Conservation (phyloP, 352 stramenopile genomes). For the Globisporangium splendens region DNA sequence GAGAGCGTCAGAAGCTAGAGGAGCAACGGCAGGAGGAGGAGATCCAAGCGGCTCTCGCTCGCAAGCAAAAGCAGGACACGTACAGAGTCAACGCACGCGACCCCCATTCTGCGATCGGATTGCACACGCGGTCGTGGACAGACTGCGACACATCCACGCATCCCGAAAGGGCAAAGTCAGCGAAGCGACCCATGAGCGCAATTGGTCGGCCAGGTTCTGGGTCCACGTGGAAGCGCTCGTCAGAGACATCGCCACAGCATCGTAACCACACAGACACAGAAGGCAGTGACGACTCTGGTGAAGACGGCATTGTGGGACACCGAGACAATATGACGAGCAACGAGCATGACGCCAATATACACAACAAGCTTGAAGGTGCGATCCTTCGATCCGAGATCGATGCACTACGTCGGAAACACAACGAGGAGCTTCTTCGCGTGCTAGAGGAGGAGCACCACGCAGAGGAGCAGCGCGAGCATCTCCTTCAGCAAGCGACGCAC, state of each 20-base stretch:
- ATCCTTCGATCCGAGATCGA: constrained; percentile 36
- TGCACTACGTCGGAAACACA: constrained; percentile 56
- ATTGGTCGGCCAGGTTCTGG: constrained; percentile 20
- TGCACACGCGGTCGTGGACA: constrained; percentile 34
- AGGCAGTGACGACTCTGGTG: not conserved
- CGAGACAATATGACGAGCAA: constrained; percentile 8
- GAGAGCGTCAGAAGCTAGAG: constrained; percentile 45
- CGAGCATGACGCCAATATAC: not conserved
- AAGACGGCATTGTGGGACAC: constrained; percentile 11
- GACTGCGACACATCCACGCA: constrained; percentile 4
- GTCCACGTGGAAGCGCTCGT: constrained; percentile 1
- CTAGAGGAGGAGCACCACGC: constrained; percentile 78
- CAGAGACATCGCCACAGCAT: not conserved
- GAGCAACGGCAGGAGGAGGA: constrained; percentile 51
- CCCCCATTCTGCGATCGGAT: constrained; percentile 35
- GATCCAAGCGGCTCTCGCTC: constrained; percentile 52
- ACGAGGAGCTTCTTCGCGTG: constrained; percentile 64
- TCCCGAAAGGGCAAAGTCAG: not conserved
- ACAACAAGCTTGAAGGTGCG: constrained; percentile 15
- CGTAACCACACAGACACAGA: constrained; percentile 6
- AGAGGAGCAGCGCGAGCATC: constrained; percentile 74
- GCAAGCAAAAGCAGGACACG: constrained; percentile 60
- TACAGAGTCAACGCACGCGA: constrained; percentile 42
- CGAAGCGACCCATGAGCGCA: constrained; percentile 35
- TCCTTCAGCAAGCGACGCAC: constrained; percentile 39